A percentile compares a stretch with the other conserved stretches of the same genome.
These are phyloP conservation scores for Eimeria maxima DNA, from an alignment of 169 alveolate species.

Conservation along the genomic window DNA sequence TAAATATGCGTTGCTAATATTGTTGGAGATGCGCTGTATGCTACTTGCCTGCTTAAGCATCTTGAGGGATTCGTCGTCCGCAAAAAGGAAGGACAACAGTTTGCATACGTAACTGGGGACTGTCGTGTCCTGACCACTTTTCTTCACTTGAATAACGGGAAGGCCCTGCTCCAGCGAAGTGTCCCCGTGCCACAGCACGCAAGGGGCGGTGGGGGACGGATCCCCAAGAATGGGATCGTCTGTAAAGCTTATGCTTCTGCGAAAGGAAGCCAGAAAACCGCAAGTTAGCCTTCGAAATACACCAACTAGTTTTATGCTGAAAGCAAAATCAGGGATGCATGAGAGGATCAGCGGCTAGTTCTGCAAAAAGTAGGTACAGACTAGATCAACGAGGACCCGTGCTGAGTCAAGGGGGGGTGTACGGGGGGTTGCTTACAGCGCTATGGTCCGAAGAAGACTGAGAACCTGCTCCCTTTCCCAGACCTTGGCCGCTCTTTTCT, in stretches of 20 bases:
- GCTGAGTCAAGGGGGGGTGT: not conserved
- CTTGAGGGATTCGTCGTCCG: constrained; percentile 82
- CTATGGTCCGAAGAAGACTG: constrained; percentile 52
- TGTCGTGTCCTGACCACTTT: constrained; percentile 6
- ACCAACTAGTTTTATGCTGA: not conserved
- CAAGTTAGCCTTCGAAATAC: too few relatives aligned
- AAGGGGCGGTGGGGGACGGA: constrained; percentile 73
- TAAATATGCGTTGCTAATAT: not conserved
- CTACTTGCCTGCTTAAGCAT: constrained; percentile 66
- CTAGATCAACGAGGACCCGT: too few relatives aligned
- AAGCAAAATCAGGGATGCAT: not conserved
- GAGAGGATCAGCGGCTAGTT: too few relatives aligned
- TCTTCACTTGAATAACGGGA: constrained; percentile 70
- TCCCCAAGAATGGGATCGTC: constrained; percentile 81
- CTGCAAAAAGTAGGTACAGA: too few relatives aligned
- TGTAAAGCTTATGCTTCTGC: constrained; percentile 74
- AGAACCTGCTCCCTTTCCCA: constrained; percentile 81
- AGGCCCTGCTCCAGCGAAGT: constrained; percentile 73
- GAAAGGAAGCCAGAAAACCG: not conserved
- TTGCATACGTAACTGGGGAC: constrained; percentile 73
- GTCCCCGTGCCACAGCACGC: constrained; percentile 81
- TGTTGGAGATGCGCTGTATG: not conserved
- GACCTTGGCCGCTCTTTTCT: constrained; percentile 74
- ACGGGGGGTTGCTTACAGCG: constrained; percentile 47
- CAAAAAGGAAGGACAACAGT: constrained; percentile 76